A percentile compares a stretch with the other conserved stretches of the same genome.
These are phyloP conservation scores for Globisporangium lucens DNA, from an alignment of 352 stramenopile species.

Conservation along the genomic window DNA sequence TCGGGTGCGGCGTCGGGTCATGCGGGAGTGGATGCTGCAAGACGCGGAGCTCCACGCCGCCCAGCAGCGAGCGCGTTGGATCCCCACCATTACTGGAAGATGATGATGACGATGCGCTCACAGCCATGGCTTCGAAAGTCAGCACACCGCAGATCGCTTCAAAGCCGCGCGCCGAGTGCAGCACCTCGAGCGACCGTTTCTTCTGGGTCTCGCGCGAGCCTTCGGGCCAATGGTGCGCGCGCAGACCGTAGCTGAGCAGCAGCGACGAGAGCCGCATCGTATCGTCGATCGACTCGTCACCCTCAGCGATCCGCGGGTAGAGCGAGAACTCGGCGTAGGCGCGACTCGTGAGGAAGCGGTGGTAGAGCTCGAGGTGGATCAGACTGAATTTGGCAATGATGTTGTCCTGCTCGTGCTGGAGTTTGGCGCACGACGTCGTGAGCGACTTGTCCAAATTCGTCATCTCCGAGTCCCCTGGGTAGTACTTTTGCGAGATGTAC, in stretches of 20 bases:
- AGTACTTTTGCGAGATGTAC: conserved; percentile 87
- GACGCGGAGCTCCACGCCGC: conserved; percentile 38
- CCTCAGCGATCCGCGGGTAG: conserved; percentile 52
- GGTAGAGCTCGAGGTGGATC: conserved; percentile 85
- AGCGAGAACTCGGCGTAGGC: conserved; percentile 83
- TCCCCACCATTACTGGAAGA: conserved; percentile 19
- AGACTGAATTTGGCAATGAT: conserved; percentile 84
- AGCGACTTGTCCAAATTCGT: conserved; percentile 65
- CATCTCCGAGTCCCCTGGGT: conserved; percentile 73
- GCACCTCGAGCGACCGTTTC: conserved; percentile 67
- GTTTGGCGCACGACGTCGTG: conserved; percentile 49
- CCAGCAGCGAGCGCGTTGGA: neutral
- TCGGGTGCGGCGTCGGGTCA: conserved; percentile 35
- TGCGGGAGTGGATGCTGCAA: conserved; percentile 52
- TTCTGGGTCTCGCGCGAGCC: conserved; percentile 40
- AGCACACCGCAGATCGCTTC: conserved; percentile 75
- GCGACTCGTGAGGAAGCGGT: conserved; percentile 80
- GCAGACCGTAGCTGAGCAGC: conserved; percentile 77
- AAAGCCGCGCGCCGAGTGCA: conserved; percentile 61
- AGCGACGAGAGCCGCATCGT: conserved; percentile 63
- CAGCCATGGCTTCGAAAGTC: conserved; percentile 65
- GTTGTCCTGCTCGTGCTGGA: conserved; percentile 79
- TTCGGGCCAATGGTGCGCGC: conserved; percentile 76
- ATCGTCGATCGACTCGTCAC: conserved; percentile 73
- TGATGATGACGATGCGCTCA: conserved; percentile 17